Evolutionary conservation across 2,329 filamentous ascomycete genomes (phyloP), one percentile per base, ranked within the genome.

Genomic region (Botrytis hyacinthi): DNA sequence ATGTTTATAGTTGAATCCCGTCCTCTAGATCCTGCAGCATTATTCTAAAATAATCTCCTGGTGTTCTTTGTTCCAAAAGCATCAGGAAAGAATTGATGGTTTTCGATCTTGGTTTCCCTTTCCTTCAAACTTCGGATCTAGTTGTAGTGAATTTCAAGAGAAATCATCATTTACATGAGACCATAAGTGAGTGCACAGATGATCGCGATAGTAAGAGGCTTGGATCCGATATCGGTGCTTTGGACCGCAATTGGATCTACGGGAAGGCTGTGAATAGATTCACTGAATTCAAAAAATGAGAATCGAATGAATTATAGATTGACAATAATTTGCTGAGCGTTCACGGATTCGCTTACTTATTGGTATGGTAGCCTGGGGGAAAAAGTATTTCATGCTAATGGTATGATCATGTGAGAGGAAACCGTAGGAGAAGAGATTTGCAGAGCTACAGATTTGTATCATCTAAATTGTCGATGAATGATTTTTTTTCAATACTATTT

Each of bases 1-100:
- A 14, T 54, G 48, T 16, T 54, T 29, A 18, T 29, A 54, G 5
- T 8, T 7, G 2, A 29, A 54, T 16, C 1, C 12, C n/a, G 12
- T 16, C 5, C 6, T 7, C 26, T 29, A 54, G 3, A 18, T 16
- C n/a, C n/a, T 54, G 51, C 51, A 54, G 5, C 14, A n/a, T 16
- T 29, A n/a, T 54, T 29, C 6, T 54, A 29, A 18, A 0, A 0
- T 18, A 1, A 3, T 54, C n/a, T n/a, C 8, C 14, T 1, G 26
- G 12, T 3, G 0, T 29, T 4, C 14, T 29, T 54, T 54, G n/a
- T 18, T 8, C 6, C 3, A 1, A 6, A 18, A 29, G 0, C 1
- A 18, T 4, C 1, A 29, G 6, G n/a, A 29, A 29, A 29, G 6
- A 6, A 9, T 16, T 29, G n/a, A 54, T 7, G 12, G 14, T 1